Base-by-base conservation (phyloP, 306 rosid genomes). In the Astragalus glycyphyllos region DNA sequence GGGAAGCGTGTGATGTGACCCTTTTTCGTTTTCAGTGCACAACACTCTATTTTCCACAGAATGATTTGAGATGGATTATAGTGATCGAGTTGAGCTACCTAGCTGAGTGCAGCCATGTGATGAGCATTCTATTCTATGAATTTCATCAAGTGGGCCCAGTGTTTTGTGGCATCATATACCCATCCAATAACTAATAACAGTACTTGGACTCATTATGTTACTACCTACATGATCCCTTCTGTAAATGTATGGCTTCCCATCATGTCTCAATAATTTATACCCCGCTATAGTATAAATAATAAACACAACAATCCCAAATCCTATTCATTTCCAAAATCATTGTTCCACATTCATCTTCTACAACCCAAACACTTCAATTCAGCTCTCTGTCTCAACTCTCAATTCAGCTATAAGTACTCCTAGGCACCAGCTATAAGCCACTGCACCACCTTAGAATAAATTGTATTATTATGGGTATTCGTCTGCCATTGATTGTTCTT, bases 41-140 rank as follows among this genome's bases (percentile, higher is more conserved):
- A 74, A 77, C 67, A 63, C 51, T 15, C 55, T 11, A 74, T 71
- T 75, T 61, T 68, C 37, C 47, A 62, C 69, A 68, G 45, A 78
- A 54, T 72, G 58, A 55, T 38, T 54, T 72, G 58, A 55, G 58
- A 55, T 38, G 65, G 65, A 23, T 8, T 44, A 48, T 64, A 40
- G 31, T 38, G n/a, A 31, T 32, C 5, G 34, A 44, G 40, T 26
- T 66, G 69, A 71, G 76, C 13, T 16, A 44, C 1, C 23, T 20
- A 20, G 40, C 57, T 47, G 29, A 13, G 74, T 56, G 41, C 31
- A 73, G 56, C 77, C 89, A 87, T 62, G 92, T 85, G 92, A 64
- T 2, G 61, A 2, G 38, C 55, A 41, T 41, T 61, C 14, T 48
- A 41, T 41, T 61, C 14, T 48, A n/a, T 73, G 71, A 67, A 51